Evolutionary conservation across 2,329 filamentous ascomycete genomes (phyloP).

Genomic region (Penicillium concentricum): DNA sequence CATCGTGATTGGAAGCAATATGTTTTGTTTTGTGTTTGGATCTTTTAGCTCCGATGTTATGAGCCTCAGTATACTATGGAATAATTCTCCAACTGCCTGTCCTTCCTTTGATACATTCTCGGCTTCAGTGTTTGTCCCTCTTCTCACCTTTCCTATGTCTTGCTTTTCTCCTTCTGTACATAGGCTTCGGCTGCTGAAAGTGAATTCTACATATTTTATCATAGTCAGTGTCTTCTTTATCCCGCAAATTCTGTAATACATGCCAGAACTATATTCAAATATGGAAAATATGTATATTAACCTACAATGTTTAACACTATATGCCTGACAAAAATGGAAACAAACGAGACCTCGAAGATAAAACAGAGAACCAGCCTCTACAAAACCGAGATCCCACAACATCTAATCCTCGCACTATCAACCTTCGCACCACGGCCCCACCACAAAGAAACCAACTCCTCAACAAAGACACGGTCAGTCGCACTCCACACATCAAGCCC

Average conservation of each 20-base stretch:
- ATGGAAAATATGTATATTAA: background rate
- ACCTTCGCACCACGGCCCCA: conserved; percentile 47
- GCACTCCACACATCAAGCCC: conserved; percentile 51
- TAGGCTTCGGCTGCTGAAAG: background rate
- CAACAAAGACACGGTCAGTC: conserved; percentile 46
- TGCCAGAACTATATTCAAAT: background rate
- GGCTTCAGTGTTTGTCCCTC: conserved; percentile 1
- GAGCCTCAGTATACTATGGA: conserved; percentile 6
- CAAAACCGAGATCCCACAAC: conserved; percentile 49
- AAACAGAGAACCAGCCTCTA: conserved; percentile 19
- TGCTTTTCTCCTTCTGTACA: conserved; percentile 18
- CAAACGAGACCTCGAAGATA: background rate
- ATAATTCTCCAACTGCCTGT: background rate
- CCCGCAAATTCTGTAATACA: background rate
- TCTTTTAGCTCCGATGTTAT: conserved; percentile 9
- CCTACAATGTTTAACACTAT: background rate
- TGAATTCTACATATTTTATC: background rate
- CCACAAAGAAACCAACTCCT: conserved; percentile 47
- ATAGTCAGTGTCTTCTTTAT: background rate
- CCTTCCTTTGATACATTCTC: conserved; percentile 4
- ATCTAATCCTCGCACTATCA: conserved; percentile 45
- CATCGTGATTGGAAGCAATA: conserved; percentile 10
- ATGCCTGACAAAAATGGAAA: background rate
- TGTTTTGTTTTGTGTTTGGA: conserved; percentile 3
- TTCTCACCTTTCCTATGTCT: conserved; percentile 16